Evolutionary conservation across 176 grass and related monocot genomes (phyloP), one percentile per base, ranked within the genome.

Genomic region (Lolium perenne): DNA sequence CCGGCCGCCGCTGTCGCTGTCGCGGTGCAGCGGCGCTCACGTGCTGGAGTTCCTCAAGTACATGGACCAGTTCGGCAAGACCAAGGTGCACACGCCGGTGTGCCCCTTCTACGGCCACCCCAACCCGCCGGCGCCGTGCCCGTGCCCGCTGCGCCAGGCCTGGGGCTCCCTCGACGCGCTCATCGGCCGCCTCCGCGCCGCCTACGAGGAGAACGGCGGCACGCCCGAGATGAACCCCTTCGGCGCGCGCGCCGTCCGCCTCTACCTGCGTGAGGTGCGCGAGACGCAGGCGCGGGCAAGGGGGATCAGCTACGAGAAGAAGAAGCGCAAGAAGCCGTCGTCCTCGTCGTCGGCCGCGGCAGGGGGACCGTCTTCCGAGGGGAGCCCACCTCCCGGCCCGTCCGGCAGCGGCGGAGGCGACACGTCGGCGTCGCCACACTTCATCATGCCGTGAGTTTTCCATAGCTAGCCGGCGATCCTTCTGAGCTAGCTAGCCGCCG

Each of bases 21-120:
- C 87, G 20, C 92, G 90, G 51, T 97, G 95, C 90, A 92, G 92
- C 87, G 92, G 90, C 67, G 88, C 92, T 25, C 95, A 97, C 76
- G 95, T 94, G 38, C 92, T 97, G 40, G 95, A 97, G 81, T 97
- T 97, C 83, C 92, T 97, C 77, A 90, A 92, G 74, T 97, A 97
- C 89, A 90, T 97, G 81, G 95, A 97, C 79, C 95, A 97, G 87
- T 97, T 97, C 86, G 95, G 95, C 45, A 97, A 97, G 88, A 97
- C 95, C 51, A 97, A 97, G 90, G 95, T 97, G 64, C 95, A 97
- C 88, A 90, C 90, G 38, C 82, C 71, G 77, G 89, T 89, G 62
- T 97, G 95, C 92, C 92, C 95, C 88, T 97, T 93, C 87, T 97
- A 86, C 63, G 95, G 95, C 43, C 92, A 93, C 65, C 95, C 95